Conservation (phyloP, 1,284 basidiomycete genomes). For the Austroboletus novae-zelandiae region DNA sequence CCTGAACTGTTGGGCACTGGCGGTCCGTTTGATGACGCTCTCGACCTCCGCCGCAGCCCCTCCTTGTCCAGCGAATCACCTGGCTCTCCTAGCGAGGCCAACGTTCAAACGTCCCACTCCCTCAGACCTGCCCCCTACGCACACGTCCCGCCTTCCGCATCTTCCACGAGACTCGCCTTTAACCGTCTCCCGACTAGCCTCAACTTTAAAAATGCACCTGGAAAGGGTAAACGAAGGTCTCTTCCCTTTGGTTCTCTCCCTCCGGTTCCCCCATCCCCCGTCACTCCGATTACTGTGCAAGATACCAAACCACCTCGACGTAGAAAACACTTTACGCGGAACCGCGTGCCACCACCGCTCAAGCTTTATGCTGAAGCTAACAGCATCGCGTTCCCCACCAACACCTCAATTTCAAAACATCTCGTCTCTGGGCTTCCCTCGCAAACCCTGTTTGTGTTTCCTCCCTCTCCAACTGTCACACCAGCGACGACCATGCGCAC, state of each 20-base stretch:
- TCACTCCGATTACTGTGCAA: slow-evolving; percentile 45
- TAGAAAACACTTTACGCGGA: slow-evolving; percentile 43
- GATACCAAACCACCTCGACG: slow-evolving; percentile 24
- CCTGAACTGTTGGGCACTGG: slow-evolving; percentile 65
- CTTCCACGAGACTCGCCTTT: slow-evolving; percentile 48
- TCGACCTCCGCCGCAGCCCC: slow-evolving; percentile 33
- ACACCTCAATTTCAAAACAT: slow-evolving; percentile 13
- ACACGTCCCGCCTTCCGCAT: slow-evolving; percentile 34
- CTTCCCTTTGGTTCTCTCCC: slow-evolving; percentile 58
- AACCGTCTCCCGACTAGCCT: slow-evolving; percentile 46
- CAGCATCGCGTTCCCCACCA: slow-evolving; percentile 26
- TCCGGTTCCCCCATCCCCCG: slow-evolving; percentile 68
- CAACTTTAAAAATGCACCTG: slow-evolving; percentile 45
- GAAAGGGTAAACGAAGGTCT: slow-evolving; percentile 57
- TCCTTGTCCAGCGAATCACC: slow-evolving; percentile 35
- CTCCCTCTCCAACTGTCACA: slow-evolving; percentile 65
- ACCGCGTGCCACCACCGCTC: slow-evolving; percentile 53
- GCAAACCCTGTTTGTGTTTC: slow-evolving; percentile 81
- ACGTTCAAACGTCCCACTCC: slow-evolving; percentile 9
- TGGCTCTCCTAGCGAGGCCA: slow-evolving; percentile 29
- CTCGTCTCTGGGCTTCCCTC: slow-evolving; percentile 43
- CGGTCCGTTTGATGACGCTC: slow-evolving; percentile 57
- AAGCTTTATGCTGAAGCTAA: slow-evolving; percentile 38
- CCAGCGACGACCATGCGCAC: slow-evolving; percentile 47
- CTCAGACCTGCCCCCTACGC: slow-evolving; percentile 9